Evolutionary conservation across 345 rosid genomes (phyloP), one percentile per base, ranked within the genome.

Genomic region (Rhodamnia rubescens): DNA sequence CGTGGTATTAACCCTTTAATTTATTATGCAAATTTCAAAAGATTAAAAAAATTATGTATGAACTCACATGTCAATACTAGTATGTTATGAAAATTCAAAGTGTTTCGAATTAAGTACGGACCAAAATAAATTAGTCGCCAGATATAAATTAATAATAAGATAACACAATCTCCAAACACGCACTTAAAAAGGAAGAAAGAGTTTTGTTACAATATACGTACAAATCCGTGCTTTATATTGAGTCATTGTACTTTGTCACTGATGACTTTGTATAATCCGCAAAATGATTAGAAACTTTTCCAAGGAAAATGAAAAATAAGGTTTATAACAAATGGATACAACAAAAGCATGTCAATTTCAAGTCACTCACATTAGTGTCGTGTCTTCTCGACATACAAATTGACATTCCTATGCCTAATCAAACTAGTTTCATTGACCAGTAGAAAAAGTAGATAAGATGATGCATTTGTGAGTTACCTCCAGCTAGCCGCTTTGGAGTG

Each of bases 401-500:
- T n/a, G 29, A 11, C 51, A n/a, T 81, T 49, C 21, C 32, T 58
- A 26, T 16, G 29, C 20, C 36, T 26, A 6, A 58, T 4, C 32
- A n/a, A n/a, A 26, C 29, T 13, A 58, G n/a, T 58, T 26, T 26
- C 64, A n/a, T 58, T 11, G 5, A 58, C 56, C 89, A 87, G 26
- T 92, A 88, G 94, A 88, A 58, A 58, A 58, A 58, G 32, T 26
- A 58, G 64, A 58, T 58, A 6, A n/a, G 26, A n/a, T 16, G 1
- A n/a, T 1, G 64, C 16, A 12, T 58, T 58, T 14, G 32, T 58
- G 32, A 58, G 64, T n/a, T 84, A 89, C 93, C 95, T 93, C 95
- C 93, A 92, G 87, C 92, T 89, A 9, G 95, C 93, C 29, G 94
- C 93, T 75, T 89, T 92, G n/a, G 94, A 87, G 21, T 84, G 89